A percentile compares a stretch with the other conserved stretches of the same genome.
These are phyloP conservation scores for Leucocoprinus leucothites DNA, from an alignment of 768 basidiomycete genomes.

Conservation along the genomic window DNA sequence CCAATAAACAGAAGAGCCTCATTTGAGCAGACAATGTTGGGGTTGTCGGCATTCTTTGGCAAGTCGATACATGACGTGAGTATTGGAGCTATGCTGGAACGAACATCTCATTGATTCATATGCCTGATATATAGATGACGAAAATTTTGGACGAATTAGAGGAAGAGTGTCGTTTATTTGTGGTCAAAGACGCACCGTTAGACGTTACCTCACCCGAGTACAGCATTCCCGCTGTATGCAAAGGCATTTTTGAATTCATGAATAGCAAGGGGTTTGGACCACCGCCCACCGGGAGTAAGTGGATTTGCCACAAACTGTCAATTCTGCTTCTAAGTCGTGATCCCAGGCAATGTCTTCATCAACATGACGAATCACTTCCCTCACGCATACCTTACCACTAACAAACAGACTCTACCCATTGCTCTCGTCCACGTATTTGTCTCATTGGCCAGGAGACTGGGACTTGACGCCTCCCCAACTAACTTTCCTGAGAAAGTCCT, in stretches of 20 bases:
- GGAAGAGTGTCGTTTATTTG: constrained; percentile 33
- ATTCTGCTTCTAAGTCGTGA: not conserved
- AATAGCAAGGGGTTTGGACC: constrained; percentile 39
- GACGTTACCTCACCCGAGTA: constrained; percentile 28
- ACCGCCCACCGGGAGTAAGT: constrained; percentile 35
- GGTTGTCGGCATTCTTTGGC: constrained; percentile 12
- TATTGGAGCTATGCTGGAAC: not conserved
- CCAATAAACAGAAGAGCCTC: not conserved
- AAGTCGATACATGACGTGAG: constrained; percentile 13
- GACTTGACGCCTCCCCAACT: constrained; percentile 48
- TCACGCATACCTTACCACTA: constrained; percentile 49
- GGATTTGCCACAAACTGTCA: too few species aligned
- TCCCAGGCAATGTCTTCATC: constrained; percentile 35
- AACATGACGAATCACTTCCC: constrained; percentile 55
- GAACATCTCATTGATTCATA: not conserved
- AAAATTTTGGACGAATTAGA: constrained; percentile 37
- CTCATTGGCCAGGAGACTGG: constrained; percentile 47
- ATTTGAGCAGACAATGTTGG: constrained; percentile 11
- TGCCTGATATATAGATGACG: constrained; percentile 30
- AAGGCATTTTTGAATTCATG: constrained; percentile 50
- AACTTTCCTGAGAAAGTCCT: constrained; percentile 57
- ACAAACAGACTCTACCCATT: constrained; percentile 53
- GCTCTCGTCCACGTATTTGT: constrained; percentile 59
- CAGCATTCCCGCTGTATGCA: constrained; percentile 32
- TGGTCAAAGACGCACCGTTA: constrained; percentile 28